phyloP scores from a whole-genome alignment of 2,329 filamentous ascomycete genomes.

The Fusarium incarnatum region DNA sequence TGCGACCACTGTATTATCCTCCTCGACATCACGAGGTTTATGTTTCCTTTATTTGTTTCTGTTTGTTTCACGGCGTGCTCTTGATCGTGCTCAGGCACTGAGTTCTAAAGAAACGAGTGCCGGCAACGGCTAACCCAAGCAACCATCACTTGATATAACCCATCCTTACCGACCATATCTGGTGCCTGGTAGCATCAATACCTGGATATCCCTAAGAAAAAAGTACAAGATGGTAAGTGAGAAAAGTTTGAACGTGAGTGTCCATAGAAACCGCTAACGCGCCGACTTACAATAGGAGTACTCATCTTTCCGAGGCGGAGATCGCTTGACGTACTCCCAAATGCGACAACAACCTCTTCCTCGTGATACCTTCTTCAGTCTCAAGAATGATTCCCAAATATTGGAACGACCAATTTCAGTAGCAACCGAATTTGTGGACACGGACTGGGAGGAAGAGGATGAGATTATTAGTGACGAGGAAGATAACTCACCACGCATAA shows the following conservation, averaged over 20 bases:
- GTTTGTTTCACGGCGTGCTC: constrained; percentile 47
- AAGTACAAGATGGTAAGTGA: constrained; percentile 51
- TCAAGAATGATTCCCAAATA: constrained; percentile 61
- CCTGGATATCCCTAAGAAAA: constrained; percentile 12
- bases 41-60: constrained; percentile 44
- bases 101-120: constrained; percentile 48
- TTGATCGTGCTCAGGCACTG: constrained; percentile 34
- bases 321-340: constrained; percentile 58
- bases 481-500: constrained; percentile 74
- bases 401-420: constrained; percentile 72
- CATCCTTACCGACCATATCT: constrained; percentile 27
- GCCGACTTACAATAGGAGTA: constrained; percentile 51
- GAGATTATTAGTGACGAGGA: constrained; percentile 70
- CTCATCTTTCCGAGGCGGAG: constrained; percentile 52
- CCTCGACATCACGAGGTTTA: constrained; percentile 51
- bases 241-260: background rate
- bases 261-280: constrained; percentile 2
- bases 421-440: constrained; percentile 82
- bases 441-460: constrained; percentile 77
- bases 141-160: constrained; percentile 33
- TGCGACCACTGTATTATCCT: constrained; percentile 54
- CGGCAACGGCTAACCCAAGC: constrained; percentile 53
- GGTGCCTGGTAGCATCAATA: constrained; percentile 35
- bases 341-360: constrained; percentile 64
- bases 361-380: constrained; percentile 71